These are phyloP conservation scores for Chenopodium berlandieri DNA, from an alignment of 148 eudicot species.

Conservation along the genomic window DNA sequence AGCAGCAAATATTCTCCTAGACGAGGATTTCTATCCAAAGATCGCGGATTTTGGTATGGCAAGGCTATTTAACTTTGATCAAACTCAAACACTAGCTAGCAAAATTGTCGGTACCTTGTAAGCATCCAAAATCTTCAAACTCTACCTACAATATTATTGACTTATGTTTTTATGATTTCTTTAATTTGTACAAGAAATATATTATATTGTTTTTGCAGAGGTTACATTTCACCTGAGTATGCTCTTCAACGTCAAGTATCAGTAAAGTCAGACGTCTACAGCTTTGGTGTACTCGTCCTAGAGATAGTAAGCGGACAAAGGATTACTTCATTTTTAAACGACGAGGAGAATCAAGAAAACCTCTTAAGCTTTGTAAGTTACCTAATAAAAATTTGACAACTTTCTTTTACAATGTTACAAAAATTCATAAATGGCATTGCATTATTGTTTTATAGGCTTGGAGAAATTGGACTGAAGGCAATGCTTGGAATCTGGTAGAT, in stretches of 20 bases:
- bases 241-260: constrained; percentile 25
- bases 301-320: constrained; percentile 29
- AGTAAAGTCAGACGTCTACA: constrained; percentile 28
- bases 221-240: constrained; percentile 33
- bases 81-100: constrained; percentile 25
- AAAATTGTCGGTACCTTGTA: constrained; percentile 32
- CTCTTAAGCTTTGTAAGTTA: constrained; percentile 18
- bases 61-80: constrained; percentile 21
- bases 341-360: constrained; percentile 11
- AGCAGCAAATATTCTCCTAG: constrained; percentile 33
- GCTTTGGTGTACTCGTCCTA: constrained; percentile 34
- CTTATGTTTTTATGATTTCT: not conserved
- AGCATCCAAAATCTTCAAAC: not conserved
- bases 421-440: not conserved
- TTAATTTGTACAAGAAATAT: not conserved
- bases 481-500: constrained; percentile 14
- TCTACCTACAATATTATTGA: too few relatives aligned
- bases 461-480: constrained; percentile 17
- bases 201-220: constrained; percentile 8
- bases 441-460: not conserved
- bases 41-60: constrained; percentile 45
- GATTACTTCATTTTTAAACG: constrained; percentile 2
- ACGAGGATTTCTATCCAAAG: constrained; percentile 31
- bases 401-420: not conserved
- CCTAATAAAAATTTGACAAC: not conserved